These are phyloP conservation scores for Aspergillus transmontanensis DNA, from an alignment of 2,329 filamentous ascomycete genomes.

Conservation along the genomic window DNA sequence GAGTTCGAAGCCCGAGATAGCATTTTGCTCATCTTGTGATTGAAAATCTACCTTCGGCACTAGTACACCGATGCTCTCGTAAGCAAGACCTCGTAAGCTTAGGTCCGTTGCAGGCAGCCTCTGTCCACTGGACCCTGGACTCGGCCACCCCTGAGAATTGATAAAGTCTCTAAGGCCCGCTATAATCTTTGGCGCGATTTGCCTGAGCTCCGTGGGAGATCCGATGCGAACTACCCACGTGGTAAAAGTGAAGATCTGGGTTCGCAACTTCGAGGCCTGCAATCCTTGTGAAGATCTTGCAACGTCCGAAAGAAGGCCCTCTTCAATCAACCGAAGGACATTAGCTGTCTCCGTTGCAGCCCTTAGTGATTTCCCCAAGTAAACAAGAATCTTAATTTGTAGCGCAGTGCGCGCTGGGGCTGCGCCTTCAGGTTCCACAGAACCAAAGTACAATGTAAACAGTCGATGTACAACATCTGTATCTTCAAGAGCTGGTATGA, in stretches of 20 bases:
- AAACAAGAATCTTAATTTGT: conserved; percentile 72
- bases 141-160: conserved; percentile 80
- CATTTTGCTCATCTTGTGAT: conserved; percentile 30
- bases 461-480: conserved; percentile 63
- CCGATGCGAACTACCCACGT: conserved; percentile 83
- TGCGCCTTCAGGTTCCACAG: conserved; percentile 47
- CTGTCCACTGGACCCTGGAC: conserved; percentile 54
- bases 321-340: conserved; percentile 69
- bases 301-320: conserved; percentile 58
- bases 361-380: conserved; percentile 74
- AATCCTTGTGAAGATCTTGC: conserved; percentile 59
- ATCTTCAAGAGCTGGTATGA: conserved; percentile 69
- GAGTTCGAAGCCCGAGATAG: conserved; percentile 53
- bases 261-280: conserved; percentile 77
- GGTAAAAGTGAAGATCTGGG: conserved; percentile 81
- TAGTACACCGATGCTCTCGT: conserved; percentile 86
- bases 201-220: conserved; percentile 59
- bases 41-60: conserved; percentile 53
- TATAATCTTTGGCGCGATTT: conserved; percentile 70
- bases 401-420: conserved; percentile 65
- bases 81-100: conserved; percentile 75
- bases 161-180: conserved; percentile 72
- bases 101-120: conserved; percentile 62
- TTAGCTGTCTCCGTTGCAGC: conserved; percentile 70
- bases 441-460: conserved; percentile 72